Evolutionary conservation across 139 green algal genomes (phyloP), one percentile per base, ranked within the genome.

Genomic region (Haematococcus sp.): DNA sequence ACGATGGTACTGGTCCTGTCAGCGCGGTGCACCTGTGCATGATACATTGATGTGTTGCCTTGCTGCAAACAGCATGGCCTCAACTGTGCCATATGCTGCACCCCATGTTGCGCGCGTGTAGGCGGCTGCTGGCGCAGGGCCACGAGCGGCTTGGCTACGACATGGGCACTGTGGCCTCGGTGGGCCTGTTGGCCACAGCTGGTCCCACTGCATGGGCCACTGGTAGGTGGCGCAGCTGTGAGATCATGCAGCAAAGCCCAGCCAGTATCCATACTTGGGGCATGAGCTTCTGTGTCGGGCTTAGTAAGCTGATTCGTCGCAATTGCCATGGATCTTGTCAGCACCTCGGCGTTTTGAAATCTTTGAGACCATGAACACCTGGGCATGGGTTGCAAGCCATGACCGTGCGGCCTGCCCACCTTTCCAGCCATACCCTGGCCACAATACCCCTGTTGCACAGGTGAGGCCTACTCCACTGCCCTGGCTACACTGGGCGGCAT

Each of bases 91-190:
- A n/a, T n/a, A n/a, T n/a, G n/a, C n/a, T n/a, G n/a, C n/a, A n/a
- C n/a, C n/a, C n/a, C n/a, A n/a, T n/a, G n/a, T n/a, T n/a, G n/a
- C n/a, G n/a, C n/a, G n/a, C n/a, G n/a, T n/a, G n/a, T n/a, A 86
- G 81, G 19, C 81, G 81, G 35, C 71, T 82, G 66, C 77, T 87
- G 66, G 74, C 75, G 4, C 79, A 59, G 0, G 81, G 81, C 44
- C 68, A 84, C 54, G 63, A 67, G 40, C 68, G 66, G 46, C 59
- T 80, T 32, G 81, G 77, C 35, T 87, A 87, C 40, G 81, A 87
- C 61, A 59, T 87, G 34, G 81, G 81, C 27, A 80, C 64, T 28
- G 60, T 83, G 17, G 77, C 81, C 23, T 84, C 77, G 3, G 27
- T 77, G 15, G 81, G 70, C 30, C 59, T 87, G 60, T 27, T 77